These are phyloP conservation scores for Kluyveromyces lactis DNA, from an alignment of 805 yeast species.

Conservation along the genomic window DNA sequence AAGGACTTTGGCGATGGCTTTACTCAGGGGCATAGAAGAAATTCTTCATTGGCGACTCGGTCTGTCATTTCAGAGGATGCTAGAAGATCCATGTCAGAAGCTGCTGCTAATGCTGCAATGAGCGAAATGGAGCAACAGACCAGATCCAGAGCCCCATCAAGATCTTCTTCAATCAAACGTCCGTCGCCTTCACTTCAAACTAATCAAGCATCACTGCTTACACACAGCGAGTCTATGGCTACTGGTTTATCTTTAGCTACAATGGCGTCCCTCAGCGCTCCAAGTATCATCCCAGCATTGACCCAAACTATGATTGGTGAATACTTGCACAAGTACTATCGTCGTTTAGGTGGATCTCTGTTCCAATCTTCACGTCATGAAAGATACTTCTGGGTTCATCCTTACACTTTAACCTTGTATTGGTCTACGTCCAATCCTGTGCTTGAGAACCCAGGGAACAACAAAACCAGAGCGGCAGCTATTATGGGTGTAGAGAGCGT, in stretches of 20 bases:
- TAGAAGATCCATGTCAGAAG: conserved; percentile 22
- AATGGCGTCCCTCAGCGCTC: conserved; percentile 55
- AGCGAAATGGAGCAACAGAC: conserved; percentile 19
- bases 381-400: conserved; percentile 94
- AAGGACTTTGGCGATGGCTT: conserved; percentile 16
- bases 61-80: conserved; percentile 17
- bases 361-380: conserved; percentile 74
- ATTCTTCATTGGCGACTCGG: conserved; percentile 8
- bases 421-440: conserved; percentile 85
- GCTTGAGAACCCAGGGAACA: conserved; percentile 53
- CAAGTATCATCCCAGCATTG: conserved; percentile 72
- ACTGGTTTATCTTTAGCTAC: conserved; percentile 40
- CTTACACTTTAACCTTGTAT: conserved; percentile 80
- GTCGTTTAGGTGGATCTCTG: conserved; percentile 58
- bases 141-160: conserved; percentile 11
- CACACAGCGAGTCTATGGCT: conserved; percentile 19
- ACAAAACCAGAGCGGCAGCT: conserved; percentile 70
- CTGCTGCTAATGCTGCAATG: conserved; percentile 24
- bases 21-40: conserved; percentile 7
- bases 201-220: not conserved
- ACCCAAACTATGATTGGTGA: conserved; percentile 95
- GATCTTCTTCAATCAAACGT: conserved; percentile 6
- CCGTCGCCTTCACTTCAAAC: conserved; percentile 2
- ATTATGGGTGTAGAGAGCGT: conserved; percentile 72
- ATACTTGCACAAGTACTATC: conserved; percentile 74